Conservation (phyloP, 2,329 filamentous ascomycete species). For the Rhynchosporium agropyri region DNA sequence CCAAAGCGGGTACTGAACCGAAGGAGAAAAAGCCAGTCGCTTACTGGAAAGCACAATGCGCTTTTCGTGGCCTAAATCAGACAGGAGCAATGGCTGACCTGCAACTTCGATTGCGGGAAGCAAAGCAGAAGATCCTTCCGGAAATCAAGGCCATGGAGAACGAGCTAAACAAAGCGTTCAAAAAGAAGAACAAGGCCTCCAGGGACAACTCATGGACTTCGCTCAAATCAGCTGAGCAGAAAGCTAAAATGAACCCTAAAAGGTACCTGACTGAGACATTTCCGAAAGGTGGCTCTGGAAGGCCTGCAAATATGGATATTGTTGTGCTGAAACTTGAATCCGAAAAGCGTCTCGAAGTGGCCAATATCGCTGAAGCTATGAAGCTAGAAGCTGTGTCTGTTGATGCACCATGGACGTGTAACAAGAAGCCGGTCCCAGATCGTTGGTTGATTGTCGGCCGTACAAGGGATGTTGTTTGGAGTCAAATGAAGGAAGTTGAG, state of each 20-base stretch:
- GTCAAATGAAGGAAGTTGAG: slow-evolving; percentile 30
- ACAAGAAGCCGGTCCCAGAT: slow-evolving; percentile 24
- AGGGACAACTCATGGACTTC: slow-evolving; percentile 19
- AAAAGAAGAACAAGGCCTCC: slow-evolving; percentile 21
- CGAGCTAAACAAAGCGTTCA: slow-evolving; percentile 29
- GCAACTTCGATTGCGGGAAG: slow-evolving; percentile 27
- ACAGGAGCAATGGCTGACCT: slow-evolving; percentile 26
- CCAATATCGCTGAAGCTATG: slow-evolving; percentile 20
- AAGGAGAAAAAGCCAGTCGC: slow-evolving; percentile 26
- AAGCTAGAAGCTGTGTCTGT: slow-evolving; percentile 24
- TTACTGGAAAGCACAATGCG: slow-evolving; percentile 33
- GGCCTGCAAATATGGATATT: slow-evolving; percentile 29
- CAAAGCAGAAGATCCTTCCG: slow-evolving; percentile 29
- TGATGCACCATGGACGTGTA: slow-evolving; percentile 24
- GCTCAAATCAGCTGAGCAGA: slow-evolving; percentile 25
- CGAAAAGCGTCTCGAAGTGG: slow-evolving; percentile 15
- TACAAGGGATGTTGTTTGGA: slow-evolving; percentile 28
- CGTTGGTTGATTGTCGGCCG: slow-evolving; percentile 29
- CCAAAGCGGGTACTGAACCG: slow-evolving; percentile 19
- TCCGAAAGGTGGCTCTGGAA: slow-evolving; percentile 24
- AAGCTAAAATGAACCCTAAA: slow-evolving; percentile 24
- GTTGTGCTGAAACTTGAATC: slow-evolving; percentile 25
- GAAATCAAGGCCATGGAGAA: slow-evolving; percentile 26
- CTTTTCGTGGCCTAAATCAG: slow-evolving; percentile 29
- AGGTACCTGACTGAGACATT: slow-evolving; percentile 26